Percentiles rank a stretch among this genome's conserved stretches.
These are phyloP conservation scores for Mortierella claussenii DNA, from an alignment of 192 early-diverging fungal species.

Conservation along the genomic window DNA sequence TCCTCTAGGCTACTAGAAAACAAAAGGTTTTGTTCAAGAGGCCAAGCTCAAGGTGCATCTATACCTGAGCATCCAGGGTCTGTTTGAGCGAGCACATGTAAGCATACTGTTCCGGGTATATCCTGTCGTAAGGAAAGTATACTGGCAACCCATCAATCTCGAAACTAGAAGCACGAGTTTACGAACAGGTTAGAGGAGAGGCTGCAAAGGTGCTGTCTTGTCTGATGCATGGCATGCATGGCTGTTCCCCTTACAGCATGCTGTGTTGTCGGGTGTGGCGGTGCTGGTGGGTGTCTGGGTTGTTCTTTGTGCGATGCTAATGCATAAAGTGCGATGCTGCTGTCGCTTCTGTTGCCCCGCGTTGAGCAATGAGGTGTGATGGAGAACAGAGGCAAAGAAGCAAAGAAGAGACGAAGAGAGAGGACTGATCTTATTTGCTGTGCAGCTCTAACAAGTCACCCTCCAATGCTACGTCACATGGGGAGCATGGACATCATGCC, in stretches of 20 bases:
- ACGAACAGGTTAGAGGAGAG: not conserved
- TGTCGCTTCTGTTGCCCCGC: no score
- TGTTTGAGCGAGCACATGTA: slow-evolving; percentile 98
- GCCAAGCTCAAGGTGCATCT: not conserved
- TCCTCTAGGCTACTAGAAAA: no score
- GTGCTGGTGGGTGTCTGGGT: no score
- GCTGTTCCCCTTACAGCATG: no score
- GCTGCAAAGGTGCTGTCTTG: no score
- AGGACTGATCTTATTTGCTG: not conserved
- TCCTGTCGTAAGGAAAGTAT: slow-evolving; percentile 98
- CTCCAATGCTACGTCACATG: not conserved
- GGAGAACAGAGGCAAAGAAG: not conserved
- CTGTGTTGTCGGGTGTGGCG: no score
- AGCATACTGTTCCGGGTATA: slow-evolving; percentile 99
- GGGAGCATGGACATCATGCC: no score
- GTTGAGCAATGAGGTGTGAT: not conserved
- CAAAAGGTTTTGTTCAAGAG: no score
- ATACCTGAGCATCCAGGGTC: slow-evolving; percentile 87
- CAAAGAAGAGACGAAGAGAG: not conserved
- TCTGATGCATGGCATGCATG: no score
- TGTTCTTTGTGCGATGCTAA: no score
- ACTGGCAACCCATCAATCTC: slow-evolving; percentile 89
- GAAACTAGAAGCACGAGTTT: slow-evolving; percentile 62
- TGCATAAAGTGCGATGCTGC: no score
- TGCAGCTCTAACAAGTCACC: not conserved